These are phyloP conservation scores for Delphinella strobiligena DNA, from an alignment of 2,329 filamentous ascomycete genomes.

Conservation along the genomic window DNA sequence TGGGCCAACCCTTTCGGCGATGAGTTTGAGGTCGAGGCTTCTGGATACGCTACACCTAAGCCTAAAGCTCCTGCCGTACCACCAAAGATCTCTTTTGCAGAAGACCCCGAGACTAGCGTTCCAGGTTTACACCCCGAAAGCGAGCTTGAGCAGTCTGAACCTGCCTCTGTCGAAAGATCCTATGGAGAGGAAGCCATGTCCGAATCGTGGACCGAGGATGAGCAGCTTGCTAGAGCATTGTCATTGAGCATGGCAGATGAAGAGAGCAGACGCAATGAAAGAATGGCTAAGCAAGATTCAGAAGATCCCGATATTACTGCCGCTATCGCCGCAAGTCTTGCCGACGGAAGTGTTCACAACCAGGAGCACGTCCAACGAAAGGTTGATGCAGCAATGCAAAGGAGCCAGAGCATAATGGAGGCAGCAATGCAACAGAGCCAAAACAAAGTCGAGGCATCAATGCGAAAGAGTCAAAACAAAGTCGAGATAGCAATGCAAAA, in stretches of 20 bases:
- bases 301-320: constrained; percentile 19
- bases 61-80: constrained; percentile 24
- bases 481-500: too few relatives aligned
- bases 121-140: not conserved
- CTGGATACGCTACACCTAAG: constrained; percentile 25
- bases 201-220: constrained; percentile 14
- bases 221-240: constrained; percentile 24
- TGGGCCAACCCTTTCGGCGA: constrained; percentile 36
- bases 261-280: not conserved
- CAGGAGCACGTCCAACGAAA: not conserved
- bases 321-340: constrained; percentile 23
- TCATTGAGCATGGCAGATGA: constrained; percentile 23
- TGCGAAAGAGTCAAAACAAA: too few relatives aligned
- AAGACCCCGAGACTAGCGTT: constrained; percentile 7
- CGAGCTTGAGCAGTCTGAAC: not conserved
- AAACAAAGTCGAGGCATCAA: too few relatives aligned
- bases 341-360: not conserved
- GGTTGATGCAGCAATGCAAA: not conserved
- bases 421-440: constrained; percentile 9
- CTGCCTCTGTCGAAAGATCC: too few relatives aligned
- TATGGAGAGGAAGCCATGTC: constrained; percentile 7
- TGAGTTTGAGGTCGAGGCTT: constrained; percentile 22
- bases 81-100: constrained; percentile 29
- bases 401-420: too few relatives aligned
- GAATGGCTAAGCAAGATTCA: constrained; percentile 9